A percentile compares a stretch with the other conserved stretches of the same genome.
phyloP scores from a whole-genome alignment of 768 basidiomycete species.

The Mycena vulgaris region DNA sequence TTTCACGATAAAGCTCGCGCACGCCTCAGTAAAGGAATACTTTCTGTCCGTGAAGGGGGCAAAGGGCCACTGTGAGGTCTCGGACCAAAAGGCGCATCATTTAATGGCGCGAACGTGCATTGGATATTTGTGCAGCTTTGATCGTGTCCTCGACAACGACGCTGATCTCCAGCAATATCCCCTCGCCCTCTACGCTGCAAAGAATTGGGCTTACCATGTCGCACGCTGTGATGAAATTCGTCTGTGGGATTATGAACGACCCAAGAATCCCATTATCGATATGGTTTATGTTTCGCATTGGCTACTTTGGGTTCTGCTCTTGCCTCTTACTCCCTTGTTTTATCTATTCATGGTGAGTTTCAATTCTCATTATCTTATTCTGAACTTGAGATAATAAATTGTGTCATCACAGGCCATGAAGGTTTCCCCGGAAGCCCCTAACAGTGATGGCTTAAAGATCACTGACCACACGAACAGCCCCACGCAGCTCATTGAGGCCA shows the following conservation, averaged over 20 bases:
- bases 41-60: not conserved
- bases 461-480: not conserved
- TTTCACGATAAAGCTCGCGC: not conserved
- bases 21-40: constrained; percentile 13
- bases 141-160: no score
- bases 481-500: not conserved
- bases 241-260: not conserved
- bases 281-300: not conserved
- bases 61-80: not conserved
- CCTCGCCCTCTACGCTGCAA: not conserved
- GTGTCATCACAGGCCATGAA: not conserved
- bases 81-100: not conserved
- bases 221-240: not conserved
- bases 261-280: not conserved
- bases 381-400: no score
- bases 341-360: no score
- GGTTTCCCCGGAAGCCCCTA: not conserved
- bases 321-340: no score
- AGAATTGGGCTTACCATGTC: not conserved
- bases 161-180: not conserved
- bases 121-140: no score
- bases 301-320: not conserved
- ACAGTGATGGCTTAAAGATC: no score
- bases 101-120: no score
- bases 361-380: no score